Evolutionary conservation across 2,329 filamentous ascomycete genomes (phyloP).

Genomic region (Teratosphaeria zuluensis): DNA sequence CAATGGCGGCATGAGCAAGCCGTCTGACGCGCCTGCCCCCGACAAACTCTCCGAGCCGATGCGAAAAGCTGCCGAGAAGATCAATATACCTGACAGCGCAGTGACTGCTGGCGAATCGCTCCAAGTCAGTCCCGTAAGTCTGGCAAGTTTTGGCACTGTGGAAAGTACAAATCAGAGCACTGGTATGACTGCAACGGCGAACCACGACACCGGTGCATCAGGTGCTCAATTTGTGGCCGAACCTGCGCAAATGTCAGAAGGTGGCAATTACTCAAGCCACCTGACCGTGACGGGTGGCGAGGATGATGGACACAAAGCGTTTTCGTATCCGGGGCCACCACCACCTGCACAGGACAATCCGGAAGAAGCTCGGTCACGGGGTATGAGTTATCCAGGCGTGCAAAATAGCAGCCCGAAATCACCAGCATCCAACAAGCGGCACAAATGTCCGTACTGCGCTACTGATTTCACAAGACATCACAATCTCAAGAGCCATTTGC

Average conservation of each 20-base stretch:
- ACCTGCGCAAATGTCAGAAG: slow-evolving; percentile 27
- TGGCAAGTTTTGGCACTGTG: slow-evolving; percentile 44
- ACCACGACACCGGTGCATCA: slow-evolving; percentile 33
- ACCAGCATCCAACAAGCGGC: slow-evolving; percentile 64
- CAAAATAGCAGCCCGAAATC: slow-evolving; percentile 54
- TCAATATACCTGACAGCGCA: slow-evolving; percentile 38
- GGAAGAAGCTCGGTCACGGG: slow-evolving; percentile 44
- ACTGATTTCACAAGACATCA: slow-evolving; percentile 97
- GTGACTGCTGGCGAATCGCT: slow-evolving; percentile 28
- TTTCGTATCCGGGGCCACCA: slow-evolving; percentile 55
- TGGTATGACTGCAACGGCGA: slow-evolving; percentile 36
- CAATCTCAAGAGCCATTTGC: slow-evolving; percentile 91
- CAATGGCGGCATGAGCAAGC: slow-evolving; percentile 34
- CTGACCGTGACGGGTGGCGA: slow-evolving; percentile 14
- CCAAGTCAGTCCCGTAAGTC: slow-evolving; percentile 44
- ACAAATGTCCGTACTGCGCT: slow-evolving; percentile 92
- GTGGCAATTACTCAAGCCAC: slow-evolving; percentile 23
- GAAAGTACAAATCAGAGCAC: slow-evolving; percentile 34
- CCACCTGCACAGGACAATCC: slow-evolving; percentile 34
- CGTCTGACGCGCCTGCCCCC: slow-evolving; percentile 34
- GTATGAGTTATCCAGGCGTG: slow-evolving; percentile 49
- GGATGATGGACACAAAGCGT: slow-evolving; percentile 41
- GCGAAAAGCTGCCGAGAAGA: slow-evolving; percentile 37
- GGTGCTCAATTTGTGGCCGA: slow-evolving; percentile 23
- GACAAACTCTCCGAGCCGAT: slow-evolving; percentile 40